These are phyloP conservation scores for Curvularia lunata DNA, from an alignment of 2,329 filamentous ascomycete species.

Conservation along the genomic window DNA sequence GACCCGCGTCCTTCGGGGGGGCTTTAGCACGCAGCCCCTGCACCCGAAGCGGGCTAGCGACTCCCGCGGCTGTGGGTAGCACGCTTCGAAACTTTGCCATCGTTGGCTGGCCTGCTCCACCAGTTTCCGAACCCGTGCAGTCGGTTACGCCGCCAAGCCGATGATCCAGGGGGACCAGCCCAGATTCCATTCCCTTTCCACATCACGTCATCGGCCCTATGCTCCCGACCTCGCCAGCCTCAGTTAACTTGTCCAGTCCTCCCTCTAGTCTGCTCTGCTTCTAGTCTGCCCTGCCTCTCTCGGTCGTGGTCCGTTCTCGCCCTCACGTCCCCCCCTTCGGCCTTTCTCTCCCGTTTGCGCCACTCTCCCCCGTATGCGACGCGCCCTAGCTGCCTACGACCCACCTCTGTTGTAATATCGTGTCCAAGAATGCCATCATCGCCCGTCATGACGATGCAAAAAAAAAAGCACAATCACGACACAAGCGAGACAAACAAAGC, in stretches of 20 bases:
- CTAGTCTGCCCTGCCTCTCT: too few relatives aligned
- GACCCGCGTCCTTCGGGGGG: slow-evolving; percentile 8
- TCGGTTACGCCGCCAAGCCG: slow-evolving; percentile 33
- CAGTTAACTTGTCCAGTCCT: neutral
- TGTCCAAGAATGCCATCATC: neutral
- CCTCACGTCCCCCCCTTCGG: too few relatives aligned
- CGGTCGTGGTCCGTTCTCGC: too few relatives aligned
- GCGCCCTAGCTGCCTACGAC: too few relatives aligned
- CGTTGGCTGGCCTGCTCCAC: slow-evolving; percentile 36
- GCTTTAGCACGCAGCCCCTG: slow-evolving; percentile 14
- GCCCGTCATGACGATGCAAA: neutral
- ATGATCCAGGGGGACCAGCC: slow-evolving; percentile 14
- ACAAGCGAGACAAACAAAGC: neutral
- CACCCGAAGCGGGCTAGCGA: slow-evolving; percentile 32
- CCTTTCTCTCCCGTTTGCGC: too few relatives aligned
- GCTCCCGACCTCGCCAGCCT: neutral
- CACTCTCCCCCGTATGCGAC: too few relatives aligned
- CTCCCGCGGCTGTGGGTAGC: slow-evolving; percentile 39
- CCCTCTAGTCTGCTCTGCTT: neutral
- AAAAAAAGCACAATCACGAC: too few relatives aligned
- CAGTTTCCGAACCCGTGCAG: slow-evolving; percentile 39
- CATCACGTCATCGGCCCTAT: slow-evolving; percentile 26
- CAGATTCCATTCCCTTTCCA: slow-evolving; percentile 8
- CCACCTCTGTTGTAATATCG: too few relatives aligned
- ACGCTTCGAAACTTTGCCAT: slow-evolving; percentile 33